Evolutionary conservation across 345 rosid genomes (phyloP).

Genomic region (Rhizophora apiculata): DNA sequence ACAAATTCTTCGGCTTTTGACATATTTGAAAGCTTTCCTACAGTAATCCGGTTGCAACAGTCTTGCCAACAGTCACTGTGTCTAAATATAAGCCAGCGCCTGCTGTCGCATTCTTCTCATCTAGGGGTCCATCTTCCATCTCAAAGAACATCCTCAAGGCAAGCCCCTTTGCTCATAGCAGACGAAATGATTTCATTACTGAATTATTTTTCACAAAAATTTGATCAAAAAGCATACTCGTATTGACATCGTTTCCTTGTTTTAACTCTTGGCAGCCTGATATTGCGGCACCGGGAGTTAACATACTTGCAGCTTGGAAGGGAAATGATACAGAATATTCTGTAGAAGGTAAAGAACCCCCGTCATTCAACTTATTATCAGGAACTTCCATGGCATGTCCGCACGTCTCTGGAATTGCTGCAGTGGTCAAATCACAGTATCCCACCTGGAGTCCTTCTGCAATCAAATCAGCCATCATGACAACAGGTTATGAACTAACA

Average conservation of each 20-base stretch:
- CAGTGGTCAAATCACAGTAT: slow-evolving; percentile 50
- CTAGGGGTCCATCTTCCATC: slow-evolving; percentile 68
- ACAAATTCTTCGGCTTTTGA: background rate
- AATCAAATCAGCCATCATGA: slow-evolving; percentile 76
- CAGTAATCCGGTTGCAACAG: slow-evolving; percentile 71
- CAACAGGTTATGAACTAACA: slow-evolving; percentile 48
- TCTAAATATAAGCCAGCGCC: slow-evolving; percentile 68
- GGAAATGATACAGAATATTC: slow-evolving; percentile 42
- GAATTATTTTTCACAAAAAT: background rate
- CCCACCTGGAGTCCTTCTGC: slow-evolving; percentile 67
- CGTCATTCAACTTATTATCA: slow-evolving; percentile 48
- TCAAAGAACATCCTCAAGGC: slow-evolving; percentile 76
- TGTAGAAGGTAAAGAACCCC: slow-evolving; percentile 40
- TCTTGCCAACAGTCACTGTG: slow-evolving; percentile 47
- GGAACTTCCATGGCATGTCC: slow-evolving; percentile 92
- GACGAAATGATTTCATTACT: background rate
- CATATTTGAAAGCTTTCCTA: slow-evolving; percentile 4
- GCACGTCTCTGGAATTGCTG: slow-evolving; percentile 67
- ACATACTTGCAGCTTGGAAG: slow-evolving; percentile 75
- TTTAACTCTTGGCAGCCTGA: slow-evolving; percentile 58
- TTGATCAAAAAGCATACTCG: background rate
- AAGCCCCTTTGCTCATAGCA: slow-evolving; percentile 13
- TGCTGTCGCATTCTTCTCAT: slow-evolving; percentile 57
- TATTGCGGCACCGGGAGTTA: slow-evolving; percentile 75
- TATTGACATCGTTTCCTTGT: slow-evolving; percentile 1